Base-by-base conservation (phyloP, 169 alveolate genomes). In the Eimeria brunetti region DNA sequence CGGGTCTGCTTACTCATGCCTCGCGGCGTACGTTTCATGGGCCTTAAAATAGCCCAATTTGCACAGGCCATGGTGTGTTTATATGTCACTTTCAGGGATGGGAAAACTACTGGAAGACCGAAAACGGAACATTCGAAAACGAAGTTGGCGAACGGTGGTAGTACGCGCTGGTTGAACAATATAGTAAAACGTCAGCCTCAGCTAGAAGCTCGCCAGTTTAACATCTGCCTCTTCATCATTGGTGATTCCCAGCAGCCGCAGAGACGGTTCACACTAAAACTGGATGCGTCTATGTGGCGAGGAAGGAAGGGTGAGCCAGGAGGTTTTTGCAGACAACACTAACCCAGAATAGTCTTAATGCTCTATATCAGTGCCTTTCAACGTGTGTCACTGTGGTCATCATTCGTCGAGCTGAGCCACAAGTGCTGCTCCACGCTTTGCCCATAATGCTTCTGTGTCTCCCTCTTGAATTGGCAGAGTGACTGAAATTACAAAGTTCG, bases 371-470 rank as follows among this genome's bases (percentile, higher is more conserved):
- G 2, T 64, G 76, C 76, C 44, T 64, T 64, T 9, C n/a, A 64
- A 27, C 2, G 76, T 0, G 20, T 64, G 51, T 7, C 51, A 4
- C 88, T 78, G 22, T 12, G 60, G 1, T 27, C 41, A 0, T 85
- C 62, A 85, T 44, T 85, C 92, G 92, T 60, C 92, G 18, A 85
- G 36, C 60, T 85, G 92, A 60, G 81, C 92, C 58, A 85, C 92
- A 60, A 85, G 92, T 41, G 92, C 92, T 85, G 92, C 64, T 38
- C 92, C 92, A 1, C 92, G 78, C 64, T 85, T 85, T 38, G 81
- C 73, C 92, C 92, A 85, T 12, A 73, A 5, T 22, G 92, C 80
- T 85, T 85, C 81, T 38, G 92, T 36, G 58, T 85, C 92, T 62
- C 44, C 80, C 64, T 85, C 81, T 73, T 36, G 58, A 18, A 85